These are phyloP conservation scores for Peribolospora baueri DNA, from an alignment of 768 basidiomycete genomes.

Conservation along the genomic window DNA sequence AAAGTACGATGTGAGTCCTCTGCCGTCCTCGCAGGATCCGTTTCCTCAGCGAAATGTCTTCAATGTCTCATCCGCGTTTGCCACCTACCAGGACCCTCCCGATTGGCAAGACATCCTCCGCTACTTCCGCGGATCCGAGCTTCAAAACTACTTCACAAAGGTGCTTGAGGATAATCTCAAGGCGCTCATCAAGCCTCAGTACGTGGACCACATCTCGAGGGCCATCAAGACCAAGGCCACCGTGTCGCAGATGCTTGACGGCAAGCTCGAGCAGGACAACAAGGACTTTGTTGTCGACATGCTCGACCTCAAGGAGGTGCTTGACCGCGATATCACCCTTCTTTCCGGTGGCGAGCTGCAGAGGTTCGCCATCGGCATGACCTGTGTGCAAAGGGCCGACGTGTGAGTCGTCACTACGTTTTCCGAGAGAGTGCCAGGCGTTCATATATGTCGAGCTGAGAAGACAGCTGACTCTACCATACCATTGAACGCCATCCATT, in stretches of 20 bases:
- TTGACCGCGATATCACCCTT: slow-evolving; percentile 60
- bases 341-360: slow-evolving; percentile 93
- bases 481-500: background rate
- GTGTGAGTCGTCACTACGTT: slow-evolving; percentile 34
- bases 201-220: slow-evolving; percentile 93
- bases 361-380: slow-evolving; percentile 92
- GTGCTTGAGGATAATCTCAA: slow-evolving; percentile 95
- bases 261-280: slow-evolving; percentile 70
- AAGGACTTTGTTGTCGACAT: slow-evolving; percentile 62
- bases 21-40: background rate
- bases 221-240: slow-evolving; percentile 77
- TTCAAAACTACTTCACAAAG: slow-evolving; percentile 99
- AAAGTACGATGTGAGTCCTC: slow-evolving; percentile 55
- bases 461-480: background rate
- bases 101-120: slow-evolving; percentile 98
- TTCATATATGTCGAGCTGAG: background rate
- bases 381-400: slow-evolving; percentile 80
- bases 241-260: slow-evolving; percentile 74
- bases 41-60: background rate
- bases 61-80: background rate
- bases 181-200: slow-evolving; percentile 97
- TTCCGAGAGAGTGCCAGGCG: slow-evolving; percentile 11
- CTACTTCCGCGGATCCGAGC: slow-evolving; percentile 92
- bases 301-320: slow-evolving; percentile 63
- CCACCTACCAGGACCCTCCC: slow-evolving; percentile 52